Evolutionary conservation across 2,329 filamentous ascomycete genomes (phyloP), one percentile per base, ranked within the genome.

Genomic region (Fusarium sp.): DNA sequence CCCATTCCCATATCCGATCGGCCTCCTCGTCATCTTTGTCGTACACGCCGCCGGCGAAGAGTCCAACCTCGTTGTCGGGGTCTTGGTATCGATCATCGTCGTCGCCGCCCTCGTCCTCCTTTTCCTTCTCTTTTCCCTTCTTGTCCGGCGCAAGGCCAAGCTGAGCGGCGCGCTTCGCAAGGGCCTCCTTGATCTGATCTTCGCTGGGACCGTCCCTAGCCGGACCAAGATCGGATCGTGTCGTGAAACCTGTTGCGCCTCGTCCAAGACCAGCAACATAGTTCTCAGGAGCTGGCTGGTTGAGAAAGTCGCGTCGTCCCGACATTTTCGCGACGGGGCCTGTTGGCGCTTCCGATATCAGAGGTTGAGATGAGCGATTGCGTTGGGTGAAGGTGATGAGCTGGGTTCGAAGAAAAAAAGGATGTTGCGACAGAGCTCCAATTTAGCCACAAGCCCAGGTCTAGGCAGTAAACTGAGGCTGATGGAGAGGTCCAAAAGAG

Each of bases 21-120:
- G 97, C 97, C 83, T 99, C 97, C 80, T 99, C 97, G 80, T 99
- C 97, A 66, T 99, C 97, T 82, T 97, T 94, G 82, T 98, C 97
- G 85, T 98, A 99, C 78, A 97, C 94, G 39, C 97, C 97, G 66
- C 95, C 96, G 4, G 97, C 95, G 80, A 99, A 99, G 25, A 99
- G 87, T 6, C 97, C 97, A 57, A 97, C 94, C 83, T 99, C 97
- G 80, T 98, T 98, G 79, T 99, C 97, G 1, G 97, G 97, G 81
- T 99, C 97, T 81, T 98, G 95, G 80, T 95, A 98, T 56, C 96
- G 90, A 39, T 94, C 93, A 66, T 95, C 92, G 66, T 93, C 92
- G 63, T 93, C 92, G 37, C 93, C 92, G 34, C 93, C 92, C 39
- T 93, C 92, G 20, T 93, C 91, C 60, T 93, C 92, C 65, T 93